Conservation (phyloP, 2,329 filamentous ascomycete species). For the Colletotrichum kahawae region DNA sequence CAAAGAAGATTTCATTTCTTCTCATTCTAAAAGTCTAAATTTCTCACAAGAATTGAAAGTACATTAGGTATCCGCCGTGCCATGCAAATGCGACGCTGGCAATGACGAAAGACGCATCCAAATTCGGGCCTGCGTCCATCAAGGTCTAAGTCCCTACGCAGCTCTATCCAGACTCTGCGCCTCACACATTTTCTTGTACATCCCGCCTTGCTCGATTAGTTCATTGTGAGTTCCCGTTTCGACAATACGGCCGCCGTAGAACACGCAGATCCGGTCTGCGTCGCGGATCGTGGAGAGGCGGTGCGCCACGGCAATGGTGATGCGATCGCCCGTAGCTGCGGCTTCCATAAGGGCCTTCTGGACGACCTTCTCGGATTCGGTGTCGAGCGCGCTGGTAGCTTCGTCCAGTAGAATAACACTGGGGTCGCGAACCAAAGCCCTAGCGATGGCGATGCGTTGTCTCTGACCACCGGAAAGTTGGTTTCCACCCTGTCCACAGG, state of each 20-base stretch:
- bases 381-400: slow-evolving; percentile 69
- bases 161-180: slow-evolving; percentile 13
- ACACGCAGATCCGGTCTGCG: slow-evolving; percentile 20
- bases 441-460: slow-evolving; percentile 74
- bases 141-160: background rate
- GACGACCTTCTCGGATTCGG: slow-evolving; percentile 68
- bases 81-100: background rate
- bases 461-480: slow-evolving; percentile 76
- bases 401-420: slow-evolving; percentile 74
- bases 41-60: background rate
- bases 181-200: slow-evolving; percentile 20
- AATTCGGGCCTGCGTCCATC: background rate
- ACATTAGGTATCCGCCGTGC: background rate
- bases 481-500: slow-evolving; percentile 69
- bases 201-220: background rate
- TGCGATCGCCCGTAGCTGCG: slow-evolving; percentile 20
- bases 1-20: background rate
- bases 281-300: slow-evolving; percentile 23
- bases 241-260: slow-evolving; percentile 4
- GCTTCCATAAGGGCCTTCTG: slow-evolving; percentile 60
- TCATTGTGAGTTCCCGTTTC: slow-evolving; percentile 10
- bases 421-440: slow-evolving; percentile 71
- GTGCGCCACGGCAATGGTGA: slow-evolving; percentile 23
- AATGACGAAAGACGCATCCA: background rate
- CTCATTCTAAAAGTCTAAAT: background rate